Base-by-base conservation (phyloP, 371 early-diverging fungal genomes). In the Mucor saturninus region DNA sequence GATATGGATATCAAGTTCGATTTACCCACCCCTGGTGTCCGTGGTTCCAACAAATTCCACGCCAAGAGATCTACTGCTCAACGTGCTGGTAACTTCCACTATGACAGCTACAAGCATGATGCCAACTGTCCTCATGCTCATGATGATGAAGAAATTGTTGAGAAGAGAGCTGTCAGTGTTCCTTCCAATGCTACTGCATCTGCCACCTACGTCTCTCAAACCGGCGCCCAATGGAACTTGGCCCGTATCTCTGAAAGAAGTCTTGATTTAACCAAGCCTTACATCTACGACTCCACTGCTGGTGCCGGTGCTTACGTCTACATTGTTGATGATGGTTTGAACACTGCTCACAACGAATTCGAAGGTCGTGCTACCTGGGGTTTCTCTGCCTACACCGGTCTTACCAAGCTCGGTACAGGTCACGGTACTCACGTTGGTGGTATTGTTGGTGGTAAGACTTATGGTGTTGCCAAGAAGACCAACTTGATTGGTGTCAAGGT, bases 301-400 rank as follows among this genome's bases (percentile, higher is more conserved):
- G 21, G 21, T 21, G 0, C 21, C 21, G 80, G 86, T 61, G 89
- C 88, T 54, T 90, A 85, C 56, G 85, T 91, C 76, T 94, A 94
- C 87, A 87, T 88, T 65, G 94, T 93, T 70, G 90, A 93, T 85
- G 88, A 89, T 67, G 88, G 90, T 71, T 86, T 90, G 21, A 21
- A 21, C 21, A 21, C 21, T 21, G 21, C 21, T 21, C 21, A 21
- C 69, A 91, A 95, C 83, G 97, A 95, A 70, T 86, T 90, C 83
- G 88, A 91, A 80, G 83, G 94, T 83, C 91, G 97, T 74, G 91
- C 90, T 78, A 94, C 96, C 86, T 98, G 97, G 97, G 98, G 98
- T 68, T 89, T 91, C 61, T 81, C 96, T 79, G 91, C 94, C 74
- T 91, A 96, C 72, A 63, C 93, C 69, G 21, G 21, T 0, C 21